Evolutionary conservation across 2,329 filamentous ascomycete genomes (phyloP), one percentile per base, ranked within the genome.

Genomic region (Neofusicoccum sp.): DNA sequence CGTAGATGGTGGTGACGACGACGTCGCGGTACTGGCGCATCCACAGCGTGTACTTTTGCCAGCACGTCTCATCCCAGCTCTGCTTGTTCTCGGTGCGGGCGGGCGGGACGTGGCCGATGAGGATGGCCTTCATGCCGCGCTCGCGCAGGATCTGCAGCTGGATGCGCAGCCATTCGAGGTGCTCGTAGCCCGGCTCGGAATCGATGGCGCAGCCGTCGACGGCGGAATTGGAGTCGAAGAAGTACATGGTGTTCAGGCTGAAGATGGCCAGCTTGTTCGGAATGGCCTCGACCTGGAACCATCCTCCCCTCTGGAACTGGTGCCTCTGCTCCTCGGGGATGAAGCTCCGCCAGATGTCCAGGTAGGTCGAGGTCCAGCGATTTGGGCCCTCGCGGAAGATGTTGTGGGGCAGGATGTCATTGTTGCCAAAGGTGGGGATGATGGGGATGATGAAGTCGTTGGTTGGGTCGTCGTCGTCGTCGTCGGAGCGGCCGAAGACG

Each of bases 21-120:
- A 99, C 89, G 74, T 99, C 95, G 37, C 95, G 90, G 76, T 93
- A 99, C 75, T 96, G 92, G 68, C 87, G 85, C 71, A 94, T 80
- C 92, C 93, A 98, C 3, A 98, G 80, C 0, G 92, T 90, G 77
- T 97, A 99, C 74, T 96, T 97, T 75, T 97, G 94, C 93, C 94
- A 99, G 79, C 95, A 99, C 0, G 91, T 93, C 81, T 98, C 94
- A 68, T 97, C 93, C 95, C 95, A 99, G 66, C 87, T 88, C 71
- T 87, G 85, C 81, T 98, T 98, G 77, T 87, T 89, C 39, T 87
- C 84, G 1, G 93, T 95, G 65, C 93, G 84, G 1, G 93, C 94
- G 0, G 95, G 95, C 1, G 95, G 93, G 3, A 99, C 93, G 76
- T 99, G 95, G 2, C 95, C 94, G 70, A 91, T 96, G 60, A 99